A percentile compares a stretch with the other conserved stretches of the same genome.
Evolutionary conservation across 2,329 filamentous ascomycete species (phyloP).

Genomic region (Biscogniauxia mediterranea): DNA sequence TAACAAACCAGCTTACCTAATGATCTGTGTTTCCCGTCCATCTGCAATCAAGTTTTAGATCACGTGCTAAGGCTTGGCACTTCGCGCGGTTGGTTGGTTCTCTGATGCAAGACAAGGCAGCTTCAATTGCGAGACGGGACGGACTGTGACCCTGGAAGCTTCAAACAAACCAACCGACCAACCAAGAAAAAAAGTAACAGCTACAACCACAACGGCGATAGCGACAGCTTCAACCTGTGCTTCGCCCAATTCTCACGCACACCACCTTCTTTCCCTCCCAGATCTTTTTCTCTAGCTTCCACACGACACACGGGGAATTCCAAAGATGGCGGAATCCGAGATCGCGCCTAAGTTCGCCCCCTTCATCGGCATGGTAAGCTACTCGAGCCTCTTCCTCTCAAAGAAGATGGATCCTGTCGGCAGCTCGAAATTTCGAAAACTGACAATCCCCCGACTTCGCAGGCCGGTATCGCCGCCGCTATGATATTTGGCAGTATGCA

Average conservation of each 20-base stretch:
- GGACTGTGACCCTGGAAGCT: slow-evolving; percentile 2
- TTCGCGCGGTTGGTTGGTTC: slow-evolving; percentile 3
- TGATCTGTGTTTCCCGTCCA: no score
- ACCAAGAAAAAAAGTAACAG: neutral
- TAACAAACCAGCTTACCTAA: no score
- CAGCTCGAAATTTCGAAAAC: slow-evolving; percentile 9
- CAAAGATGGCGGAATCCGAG: slow-evolving; percentile 57
- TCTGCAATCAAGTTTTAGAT: slow-evolving; percentile 1
- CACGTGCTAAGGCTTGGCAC: slow-evolving; percentile 12
- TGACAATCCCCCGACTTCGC: slow-evolving; percentile 20
- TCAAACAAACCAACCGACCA: slow-evolving; percentile 2
- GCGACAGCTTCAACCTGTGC: slow-evolving; percentile 16
- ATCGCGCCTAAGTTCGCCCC: slow-evolving; percentile 78
- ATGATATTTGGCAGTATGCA: slow-evolving; percentile 81
- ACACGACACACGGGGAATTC: slow-evolving; percentile 3
- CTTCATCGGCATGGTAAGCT: slow-evolving; percentile 81
- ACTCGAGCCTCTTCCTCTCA: slow-evolving; percentile 1
- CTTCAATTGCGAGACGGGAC: slow-evolving; percentile 3
- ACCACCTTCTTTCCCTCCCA: neutral
- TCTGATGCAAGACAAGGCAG: neutral
- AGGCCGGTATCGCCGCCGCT: slow-evolving; percentile 76
- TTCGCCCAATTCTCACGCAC: slow-evolving; percentile 9
- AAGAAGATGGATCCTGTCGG: slow-evolving; percentile 12
- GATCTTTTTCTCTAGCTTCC: neutral
- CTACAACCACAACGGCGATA: slow-evolving; percentile 14